These are phyloP conservation scores for Orbilia oligospora DNA, from an alignment of 2,329 filamentous ascomycete genomes.

Conservation along the genomic window DNA sequence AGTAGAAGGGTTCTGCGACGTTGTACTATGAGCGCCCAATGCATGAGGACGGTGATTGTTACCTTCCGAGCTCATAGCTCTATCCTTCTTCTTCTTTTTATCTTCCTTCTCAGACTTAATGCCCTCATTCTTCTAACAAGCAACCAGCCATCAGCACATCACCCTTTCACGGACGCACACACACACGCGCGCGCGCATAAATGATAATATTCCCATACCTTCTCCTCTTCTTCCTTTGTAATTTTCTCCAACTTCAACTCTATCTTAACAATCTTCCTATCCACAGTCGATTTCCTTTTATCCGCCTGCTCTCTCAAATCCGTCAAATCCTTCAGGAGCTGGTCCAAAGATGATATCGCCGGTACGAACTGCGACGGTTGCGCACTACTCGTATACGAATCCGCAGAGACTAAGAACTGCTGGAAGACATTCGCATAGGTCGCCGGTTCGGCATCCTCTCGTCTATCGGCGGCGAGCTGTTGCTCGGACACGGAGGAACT, in stretches of 20 bases:
- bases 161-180: not conserved
- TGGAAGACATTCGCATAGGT: conserved; percentile 54
- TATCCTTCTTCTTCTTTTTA: conserved; percentile 62
- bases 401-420: conserved; percentile 53
- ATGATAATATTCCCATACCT: conserved; percentile 16
- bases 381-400: conserved; percentile 47
- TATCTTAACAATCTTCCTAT: conserved; percentile 50
- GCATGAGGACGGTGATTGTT: conserved; percentile 63
- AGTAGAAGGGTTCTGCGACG: conserved; percentile 61
- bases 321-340: conserved; percentile 52
- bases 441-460: conserved; percentile 54
- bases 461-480: conserved; percentile 43
- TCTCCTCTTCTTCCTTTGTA: conserved; percentile 54
- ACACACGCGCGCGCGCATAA: not conserved
- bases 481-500: conserved; percentile 57
- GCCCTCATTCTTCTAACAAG: conserved; percentile 52
- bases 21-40: conserved; percentile 63
- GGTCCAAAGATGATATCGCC: conserved; percentile 55
- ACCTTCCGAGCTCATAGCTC: conserved; percentile 61
- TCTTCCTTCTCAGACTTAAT: conserved; percentile 60
- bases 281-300: conserved; percentile 40
- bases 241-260: conserved; percentile 45
- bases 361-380: conserved; percentile 54
- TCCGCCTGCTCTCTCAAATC: conserved; percentile 57
- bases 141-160: conserved; percentile 26